Conservation (phyloP, 805 yeast genomes). For the Yarrowia osloensis region DNA sequence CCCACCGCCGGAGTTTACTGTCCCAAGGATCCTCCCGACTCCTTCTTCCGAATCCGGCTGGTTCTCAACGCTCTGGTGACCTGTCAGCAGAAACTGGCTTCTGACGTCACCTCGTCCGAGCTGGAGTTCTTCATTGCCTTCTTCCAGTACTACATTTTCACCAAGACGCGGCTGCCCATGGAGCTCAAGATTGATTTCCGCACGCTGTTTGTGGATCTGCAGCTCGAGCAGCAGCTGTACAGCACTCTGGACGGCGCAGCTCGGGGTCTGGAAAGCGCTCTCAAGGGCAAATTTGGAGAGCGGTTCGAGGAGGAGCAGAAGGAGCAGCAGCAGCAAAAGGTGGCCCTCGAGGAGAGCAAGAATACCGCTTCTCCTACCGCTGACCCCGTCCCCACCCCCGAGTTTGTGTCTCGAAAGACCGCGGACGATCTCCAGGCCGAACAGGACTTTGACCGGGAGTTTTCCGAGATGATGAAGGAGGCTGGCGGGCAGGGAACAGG, state of each 20-base stretch:
- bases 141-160: conserved; percentile 66
- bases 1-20: conserved; percentile 51
- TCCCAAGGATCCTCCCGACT: conserved; percentile 61
- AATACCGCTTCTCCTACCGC: neutral
- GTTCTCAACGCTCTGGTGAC: conserved; percentile 49
- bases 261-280: conserved; percentile 45
- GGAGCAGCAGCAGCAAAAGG: conserved; percentile 35
- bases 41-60: conserved; percentile 71
- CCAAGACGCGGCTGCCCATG: conserved; percentile 64
- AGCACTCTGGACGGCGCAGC: conserved; percentile 49
- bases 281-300: conserved; percentile 31
- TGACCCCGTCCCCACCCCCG: neutral
- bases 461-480: conserved; percentile 54
- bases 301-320: conserved; percentile 42
- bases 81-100: conserved; percentile 35
- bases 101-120: neutral
- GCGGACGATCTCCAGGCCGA: conserved; percentile 51
- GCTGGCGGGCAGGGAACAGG: conserved; percentile 40
- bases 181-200: conserved; percentile 59
- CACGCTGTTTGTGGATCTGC: conserved; percentile 46
- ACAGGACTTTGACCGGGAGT: conserved; percentile 59
- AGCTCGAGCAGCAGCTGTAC: conserved; percentile 45
- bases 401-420: conserved; percentile 20
- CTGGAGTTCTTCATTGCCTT: conserved; percentile 52
- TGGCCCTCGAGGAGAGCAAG: conserved; percentile 36